Conservation (phyloP, 352 stramenopile species). For the Phytopythium sindhum region DNA sequence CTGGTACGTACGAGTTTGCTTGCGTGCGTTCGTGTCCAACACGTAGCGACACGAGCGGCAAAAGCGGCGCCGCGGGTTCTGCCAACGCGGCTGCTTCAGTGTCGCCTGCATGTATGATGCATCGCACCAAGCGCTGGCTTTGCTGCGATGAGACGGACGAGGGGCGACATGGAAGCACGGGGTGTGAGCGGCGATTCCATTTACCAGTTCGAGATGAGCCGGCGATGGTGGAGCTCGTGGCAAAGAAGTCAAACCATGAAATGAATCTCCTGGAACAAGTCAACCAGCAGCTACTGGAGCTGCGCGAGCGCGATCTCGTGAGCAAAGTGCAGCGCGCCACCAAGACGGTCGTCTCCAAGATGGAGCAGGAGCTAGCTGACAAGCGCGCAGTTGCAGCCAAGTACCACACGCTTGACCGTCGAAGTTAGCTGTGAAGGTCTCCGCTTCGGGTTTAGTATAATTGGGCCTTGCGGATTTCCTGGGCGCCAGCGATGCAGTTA, state of each 20-base stretch:
- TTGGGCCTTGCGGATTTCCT: neutral
- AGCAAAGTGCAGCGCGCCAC: conserved; percentile 46
- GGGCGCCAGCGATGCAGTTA: neutral
- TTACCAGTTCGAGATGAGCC: conserved; percentile 48
- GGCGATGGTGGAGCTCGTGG: conserved; percentile 33
- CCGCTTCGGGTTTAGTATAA: neutral
- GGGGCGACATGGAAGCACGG: conserved; percentile 59
- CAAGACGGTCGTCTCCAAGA: conserved; percentile 47
- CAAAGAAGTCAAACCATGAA: conserved; percentile 41
- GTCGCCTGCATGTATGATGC: conserved; percentile 56
- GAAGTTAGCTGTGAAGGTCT: conserved; percentile 1
- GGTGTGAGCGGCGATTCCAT: conserved; percentile 56
- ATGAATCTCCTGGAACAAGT: conserved; percentile 39
- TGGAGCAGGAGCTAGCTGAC: conserved; percentile 40
- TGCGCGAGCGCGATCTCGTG: conserved; percentile 52
- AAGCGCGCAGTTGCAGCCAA: conserved; percentile 46
- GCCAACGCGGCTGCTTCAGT: conserved; percentile 3
- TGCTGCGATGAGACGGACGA: conserved; percentile 76
- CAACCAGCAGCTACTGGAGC: conserved; percentile 53
- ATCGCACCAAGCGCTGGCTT: conserved; percentile 64
- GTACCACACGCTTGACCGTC: conserved; percentile 46
- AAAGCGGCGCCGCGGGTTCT: neutral
- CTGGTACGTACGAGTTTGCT: conserved; percentile 57
- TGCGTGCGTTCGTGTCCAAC: conserved; percentile 55
- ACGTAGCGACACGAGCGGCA: conserved; percentile 9